Evolutionary conservation across 2,329 filamentous ascomycete genomes (phyloP), one percentile per base, ranked within the genome.

Genomic region (Aspergillus proliferans): DNA sequence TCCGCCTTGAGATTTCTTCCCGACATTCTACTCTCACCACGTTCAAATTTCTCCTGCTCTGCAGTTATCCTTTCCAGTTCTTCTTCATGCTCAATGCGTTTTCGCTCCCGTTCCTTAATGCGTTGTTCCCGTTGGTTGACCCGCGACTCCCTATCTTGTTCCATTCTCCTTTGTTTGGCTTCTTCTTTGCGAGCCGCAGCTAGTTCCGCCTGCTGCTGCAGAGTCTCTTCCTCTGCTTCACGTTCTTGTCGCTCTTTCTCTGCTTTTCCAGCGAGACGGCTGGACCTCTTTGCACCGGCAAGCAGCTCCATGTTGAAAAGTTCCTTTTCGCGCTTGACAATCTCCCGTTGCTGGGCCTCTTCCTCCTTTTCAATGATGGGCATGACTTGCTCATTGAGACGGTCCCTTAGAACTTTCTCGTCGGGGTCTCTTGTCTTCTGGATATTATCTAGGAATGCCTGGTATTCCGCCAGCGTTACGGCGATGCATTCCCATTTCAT

Each of bases 401-500:
- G 81, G 47, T 82, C 78, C 52, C 84, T 80, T 12, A 98, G 69
- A 6, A 84, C 74, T 67, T 89, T 92, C 69, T 97, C 92, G 60
- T 97, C 92, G 4, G 83, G 77, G 64, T 97, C 88, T 48, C 85
- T 85, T 30, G 84, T 88, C 59, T 86, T 89, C 41, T 81, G 80
- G 34, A 97, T 82, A 0, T 78, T 80, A 5, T 81, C 76, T 47
- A 96, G 68, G 51, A 96, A 86, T 1, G 74, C 69, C 46, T 81
- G 81, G 54, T 95, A 88, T 46, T 98, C 88, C 15, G 84, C 76
- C 18, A 95, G 72, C 0, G 85, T 88, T 47, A 95, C 80, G 36
- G 90, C 93, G 39, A 98, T 63, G 62, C 91, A 96, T 66, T 96
- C 90, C 92, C 93, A 98, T 52, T 80, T 87, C 71, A 85, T 86